phyloP scores from a whole-genome alignment of 176 grass and related monocot genomes.

The Zoysia japonica region DNA sequence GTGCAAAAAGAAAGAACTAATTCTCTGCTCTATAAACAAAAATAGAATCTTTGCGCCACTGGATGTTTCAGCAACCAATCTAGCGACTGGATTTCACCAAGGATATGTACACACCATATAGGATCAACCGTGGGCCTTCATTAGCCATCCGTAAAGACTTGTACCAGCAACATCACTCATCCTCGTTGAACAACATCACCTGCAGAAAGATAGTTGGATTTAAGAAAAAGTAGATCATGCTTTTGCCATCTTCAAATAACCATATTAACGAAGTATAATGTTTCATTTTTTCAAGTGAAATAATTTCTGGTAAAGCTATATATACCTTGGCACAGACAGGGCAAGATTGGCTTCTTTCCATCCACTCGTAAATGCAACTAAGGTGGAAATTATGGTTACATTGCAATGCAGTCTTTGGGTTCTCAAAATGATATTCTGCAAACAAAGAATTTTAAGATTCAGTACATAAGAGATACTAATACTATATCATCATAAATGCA shows the following conservation, averaged over 20 bases:
- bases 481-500: neutral
- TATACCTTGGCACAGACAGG: conserved; percentile 68
- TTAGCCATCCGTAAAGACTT: conserved; percentile 15
- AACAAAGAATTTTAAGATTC: neutral
- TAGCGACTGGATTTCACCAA: conserved; percentile 12
- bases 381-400: conserved; percentile 82
- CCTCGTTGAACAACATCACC: conserved; percentile 68
- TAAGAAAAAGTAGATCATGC: conserved; percentile 4
- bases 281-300: conserved; percentile 17
- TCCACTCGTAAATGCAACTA: conserved; percentile 86
- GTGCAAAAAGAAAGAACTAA: neutral
- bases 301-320: conserved; percentile 25
- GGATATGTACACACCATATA: conserved; percentile 45
- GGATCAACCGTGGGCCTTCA: conserved; percentile 16
- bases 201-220: neutral
- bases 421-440: conserved; percentile 64
- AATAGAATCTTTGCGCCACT: neutral
- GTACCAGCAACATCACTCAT: conserved; percentile 29
- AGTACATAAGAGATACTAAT: conserved; percentile 17
- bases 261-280: neutral
- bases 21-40: conserved; percentile 31
- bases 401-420: conserved; percentile 61
- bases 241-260: neutral
- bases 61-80: conserved; percentile 46
- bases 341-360: conserved; percentile 79